A percentile compares a stretch with the other conserved stretches of the same genome.
phyloP scores from a whole-genome alignment of 225 moss, liverwort and hornwort species.

The Pseudoscleropodium purum region DNA sequence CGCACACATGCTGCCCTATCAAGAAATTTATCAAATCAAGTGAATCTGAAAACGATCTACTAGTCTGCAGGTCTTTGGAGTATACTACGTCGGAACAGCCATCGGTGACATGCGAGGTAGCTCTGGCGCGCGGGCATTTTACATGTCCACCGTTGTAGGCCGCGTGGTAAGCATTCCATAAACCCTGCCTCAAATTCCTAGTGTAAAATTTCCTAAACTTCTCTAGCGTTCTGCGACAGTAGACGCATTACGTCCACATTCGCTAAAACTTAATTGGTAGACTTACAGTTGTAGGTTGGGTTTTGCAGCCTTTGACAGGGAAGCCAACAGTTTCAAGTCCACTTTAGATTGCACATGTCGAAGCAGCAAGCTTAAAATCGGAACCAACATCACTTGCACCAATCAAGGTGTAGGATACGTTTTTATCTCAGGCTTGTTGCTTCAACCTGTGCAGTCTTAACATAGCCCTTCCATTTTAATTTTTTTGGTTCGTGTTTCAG shows the following conservation, averaged over 20 bases:
- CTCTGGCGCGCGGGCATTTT: constrained; percentile 70
- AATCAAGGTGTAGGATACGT: background rate
- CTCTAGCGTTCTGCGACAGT: background rate
- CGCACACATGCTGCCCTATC: background rate
- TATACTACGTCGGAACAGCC: constrained; percentile 91
- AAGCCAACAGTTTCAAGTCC: background rate
- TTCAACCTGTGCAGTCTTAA: background rate
- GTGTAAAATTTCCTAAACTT: background rate
- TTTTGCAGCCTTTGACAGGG: background rate
- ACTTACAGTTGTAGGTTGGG: background rate
- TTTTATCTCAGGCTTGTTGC: background rate
- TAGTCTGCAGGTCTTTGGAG: constrained; percentile 68
- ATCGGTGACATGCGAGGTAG: constrained; percentile 70
- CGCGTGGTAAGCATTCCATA: constrained; percentile 35
- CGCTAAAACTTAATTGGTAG: background rate
- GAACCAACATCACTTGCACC: background rate
- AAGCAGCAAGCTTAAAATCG: background rate
- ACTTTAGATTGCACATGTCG: background rate
- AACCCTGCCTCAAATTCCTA: background rate
- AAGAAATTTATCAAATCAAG: background rate
- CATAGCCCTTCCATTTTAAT: background rate
- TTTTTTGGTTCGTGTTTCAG: background rate
- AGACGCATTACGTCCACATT: background rate
- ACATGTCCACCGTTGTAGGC: constrained; percentile 82
- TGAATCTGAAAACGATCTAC: background rate